Percentiles rank a stretch among this genome's conserved stretches.
Conservation (phyloP, 1,139 yeast genomes). For the Yamadazyma atmosphaerica region DNA sequence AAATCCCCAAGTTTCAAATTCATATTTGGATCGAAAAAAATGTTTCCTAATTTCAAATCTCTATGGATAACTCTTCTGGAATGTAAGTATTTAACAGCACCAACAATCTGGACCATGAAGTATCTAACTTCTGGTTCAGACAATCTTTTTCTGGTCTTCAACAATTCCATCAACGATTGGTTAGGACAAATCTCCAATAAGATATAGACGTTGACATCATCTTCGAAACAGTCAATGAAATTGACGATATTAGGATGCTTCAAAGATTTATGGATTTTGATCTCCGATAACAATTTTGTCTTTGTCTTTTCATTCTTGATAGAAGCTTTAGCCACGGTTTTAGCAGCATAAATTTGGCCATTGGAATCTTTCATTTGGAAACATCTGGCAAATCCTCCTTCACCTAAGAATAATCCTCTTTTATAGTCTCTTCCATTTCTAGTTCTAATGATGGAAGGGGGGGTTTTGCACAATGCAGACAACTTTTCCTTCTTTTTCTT, state of each 20-base stretch:
- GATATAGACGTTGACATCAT: constrained; percentile 89
- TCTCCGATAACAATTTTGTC: constrained; percentile 86
- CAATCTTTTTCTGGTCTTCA: constrained; percentile 77
- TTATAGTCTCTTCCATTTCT: constrained; percentile 86
- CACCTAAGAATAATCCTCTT: constrained; percentile 90
- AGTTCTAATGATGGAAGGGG: constrained; percentile 88
- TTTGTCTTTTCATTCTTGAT: constrained; percentile 89
- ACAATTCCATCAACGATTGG: constrained; percentile 88
- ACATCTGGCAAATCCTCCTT: constrained; percentile 99
- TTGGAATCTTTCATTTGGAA: constrained; percentile 91
- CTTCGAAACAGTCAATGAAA: constrained; percentile 93
- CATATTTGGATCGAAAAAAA: constrained; percentile 90
- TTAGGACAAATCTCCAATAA: constrained; percentile 92
- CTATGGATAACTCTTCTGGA: constrained; percentile 92
- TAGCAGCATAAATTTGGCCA: constrained; percentile 92
- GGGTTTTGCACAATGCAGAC: constrained; percentile 88
- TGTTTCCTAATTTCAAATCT: constrained; percentile 91
- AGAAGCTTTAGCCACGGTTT: constrained; percentile 95
- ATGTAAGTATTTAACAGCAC: constrained; percentile 92
- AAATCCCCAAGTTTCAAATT: constrained; percentile 94
- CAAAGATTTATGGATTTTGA: constrained; percentile 91
- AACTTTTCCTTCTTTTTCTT: constrained; percentile 82
- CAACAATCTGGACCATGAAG: constrained; percentile 89
- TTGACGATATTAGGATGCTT: constrained; percentile 87
- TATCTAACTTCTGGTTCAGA: constrained; percentile 91